A percentile compares a stretch with the other conserved stretches of the same genome.
phyloP scores from a whole-genome alignment of 2,329 filamentous ascomycete species.

The Ciborinia camelliae region DNA sequence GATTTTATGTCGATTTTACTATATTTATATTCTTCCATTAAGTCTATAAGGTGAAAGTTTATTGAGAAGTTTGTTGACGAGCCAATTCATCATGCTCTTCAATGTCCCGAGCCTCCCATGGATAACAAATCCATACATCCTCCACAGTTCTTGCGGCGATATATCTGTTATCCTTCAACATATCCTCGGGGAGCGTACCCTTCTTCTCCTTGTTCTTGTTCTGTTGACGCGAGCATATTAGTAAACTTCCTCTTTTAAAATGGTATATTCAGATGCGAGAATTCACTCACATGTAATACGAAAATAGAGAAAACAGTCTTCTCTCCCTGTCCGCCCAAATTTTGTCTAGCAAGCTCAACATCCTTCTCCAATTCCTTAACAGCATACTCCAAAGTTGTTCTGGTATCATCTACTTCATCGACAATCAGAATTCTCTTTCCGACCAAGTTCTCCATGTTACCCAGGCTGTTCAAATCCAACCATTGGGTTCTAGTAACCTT shows the following conservation, averaged over 20 bases:
- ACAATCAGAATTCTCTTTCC: slow-evolving; percentile 91
- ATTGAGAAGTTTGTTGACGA: slow-evolving; percentile 32
- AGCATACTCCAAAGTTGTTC: slow-evolving; percentile 90
- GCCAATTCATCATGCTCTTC: slow-evolving; percentile 82
- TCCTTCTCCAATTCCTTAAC: slow-evolving; percentile 94
- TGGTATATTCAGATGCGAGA: not conserved
- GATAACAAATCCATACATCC: slow-evolving; percentile 99
- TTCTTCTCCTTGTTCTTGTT: slow-evolving; percentile 99
- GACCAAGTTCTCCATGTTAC: slow-evolving; percentile 81
- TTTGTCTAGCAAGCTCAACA: slow-evolving; percentile 74
- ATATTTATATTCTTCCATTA: not conserved
- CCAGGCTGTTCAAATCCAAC: slow-evolving; percentile 82
- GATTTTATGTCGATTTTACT: too few species aligned
- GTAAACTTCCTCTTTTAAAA: not conserved
- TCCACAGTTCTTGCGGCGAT: slow-evolving; percentile 79
- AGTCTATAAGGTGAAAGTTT: slow-evolving; percentile 4
- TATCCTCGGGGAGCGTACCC: slow-evolving; percentile 73
- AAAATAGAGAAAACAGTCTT: slow-evolving; percentile 94
- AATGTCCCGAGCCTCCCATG: slow-evolving; percentile 94
- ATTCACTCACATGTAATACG: slow-evolving; percentile 71
- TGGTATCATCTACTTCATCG: slow-evolving; percentile 93
- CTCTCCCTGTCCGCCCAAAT: slow-evolving; percentile 64
- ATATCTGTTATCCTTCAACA: slow-evolving; percentile 72
- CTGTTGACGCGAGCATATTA: slow-evolving; percentile 40
- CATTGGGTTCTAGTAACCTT: slow-evolving; percentile 98